phyloP scores from a whole-genome alignment of 345 rosid species.

The Pelargonium nanum region DNA sequence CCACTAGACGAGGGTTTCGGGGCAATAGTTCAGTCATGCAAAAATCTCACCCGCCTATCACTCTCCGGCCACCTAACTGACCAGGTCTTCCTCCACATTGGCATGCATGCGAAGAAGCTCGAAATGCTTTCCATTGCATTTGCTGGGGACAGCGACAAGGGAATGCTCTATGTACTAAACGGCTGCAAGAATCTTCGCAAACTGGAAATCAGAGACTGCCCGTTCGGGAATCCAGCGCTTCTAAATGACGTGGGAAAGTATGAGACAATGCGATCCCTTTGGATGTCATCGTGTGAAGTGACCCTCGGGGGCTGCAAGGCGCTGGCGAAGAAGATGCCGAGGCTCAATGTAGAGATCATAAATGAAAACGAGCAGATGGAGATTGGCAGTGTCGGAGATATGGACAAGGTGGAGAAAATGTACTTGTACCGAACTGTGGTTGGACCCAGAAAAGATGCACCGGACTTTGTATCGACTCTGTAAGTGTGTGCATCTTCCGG shows the following conservation, averaged over 20 bases:
- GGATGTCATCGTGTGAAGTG: conserved; percentile 97
- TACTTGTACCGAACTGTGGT: conserved; percentile 74
- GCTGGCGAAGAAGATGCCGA: conserved; percentile 57
- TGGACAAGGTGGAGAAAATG: conserved; percentile 62
- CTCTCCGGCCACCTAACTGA: conserved; percentile 71
- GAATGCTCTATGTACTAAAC: conserved; percentile 72
- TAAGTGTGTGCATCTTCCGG: conserved; percentile 22
- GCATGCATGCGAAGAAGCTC: conserved; percentile 69
- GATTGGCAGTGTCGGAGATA: conserved; percentile 20
- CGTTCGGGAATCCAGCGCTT: conserved; percentile 80
- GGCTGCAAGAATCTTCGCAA: conserved; percentile 87
- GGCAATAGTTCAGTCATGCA: conserved; percentile 75
- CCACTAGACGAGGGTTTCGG: conserved; percentile 96
- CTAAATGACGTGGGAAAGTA: conserved; percentile 73
- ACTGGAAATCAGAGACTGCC: conserved; percentile 84
- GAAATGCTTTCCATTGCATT: conserved; percentile 97
- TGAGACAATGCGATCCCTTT: conserved; percentile 99
- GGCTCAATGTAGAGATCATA: conserved; percentile 81
- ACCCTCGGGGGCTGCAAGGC: conserved; percentile 84
- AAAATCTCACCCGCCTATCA: conserved; percentile 60
- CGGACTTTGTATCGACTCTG: conserved; percentile 54
- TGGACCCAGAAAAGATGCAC: conserved; percentile 73
- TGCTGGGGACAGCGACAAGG: conserved; percentile 79
- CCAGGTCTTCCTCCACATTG: conserved; percentile 74
- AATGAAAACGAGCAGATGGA: conserved; percentile 44